Evolutionary conservation across 306 rosid species (phyloP), one percentile per base, ranked within the genome.

Genomic region (Corylus heterophylla): DNA sequence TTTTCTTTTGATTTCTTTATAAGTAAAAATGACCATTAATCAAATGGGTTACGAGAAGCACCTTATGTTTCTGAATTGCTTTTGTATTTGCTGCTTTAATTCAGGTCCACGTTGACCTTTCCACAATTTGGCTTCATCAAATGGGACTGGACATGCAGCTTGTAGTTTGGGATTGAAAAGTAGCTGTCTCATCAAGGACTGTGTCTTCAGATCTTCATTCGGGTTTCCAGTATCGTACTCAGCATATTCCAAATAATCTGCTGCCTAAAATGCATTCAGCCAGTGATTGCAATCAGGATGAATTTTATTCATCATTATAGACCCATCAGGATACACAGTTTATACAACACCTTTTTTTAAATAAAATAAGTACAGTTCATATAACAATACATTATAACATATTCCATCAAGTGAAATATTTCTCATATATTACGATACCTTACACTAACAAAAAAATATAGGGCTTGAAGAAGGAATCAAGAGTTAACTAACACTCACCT

Each of bases 71-170:
- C 93, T 88, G 93, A 95, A 95, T 85, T 95, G 97, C 5, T 89
- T 91, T 75, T 95, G 99, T 82, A 95, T 90, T 82, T 88, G 85
- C 85, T 84, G 98, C 81, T 92, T 95, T 51, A 95, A 86, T 85
- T 95, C 97, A 71, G 99, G 99, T 84, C 97, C 99, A 61, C 92
- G 86, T 80, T 93, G 93, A 78, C 98, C 99, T 82, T 88, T 90
- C 99, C 99, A 95, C 87, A 95, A 83, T 82, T 91, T 95, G 80
- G 99, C 98, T 90, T 95, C 99, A 79, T 91, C 98, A 83, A 91
- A 95, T 67, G 99, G 99, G 69, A 95, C 79, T 72, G 99, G 99
- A 87, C 99, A 95, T n/a, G 99, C 97, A 69, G 93, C 87, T 89
- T 91, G 98, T 44, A 95, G 86, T 82, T 93, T 85, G 27, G 97